These are phyloP conservation scores for Salix udensis DNA, from an alignment of 345 rosid species.

Conservation along the genomic window DNA sequence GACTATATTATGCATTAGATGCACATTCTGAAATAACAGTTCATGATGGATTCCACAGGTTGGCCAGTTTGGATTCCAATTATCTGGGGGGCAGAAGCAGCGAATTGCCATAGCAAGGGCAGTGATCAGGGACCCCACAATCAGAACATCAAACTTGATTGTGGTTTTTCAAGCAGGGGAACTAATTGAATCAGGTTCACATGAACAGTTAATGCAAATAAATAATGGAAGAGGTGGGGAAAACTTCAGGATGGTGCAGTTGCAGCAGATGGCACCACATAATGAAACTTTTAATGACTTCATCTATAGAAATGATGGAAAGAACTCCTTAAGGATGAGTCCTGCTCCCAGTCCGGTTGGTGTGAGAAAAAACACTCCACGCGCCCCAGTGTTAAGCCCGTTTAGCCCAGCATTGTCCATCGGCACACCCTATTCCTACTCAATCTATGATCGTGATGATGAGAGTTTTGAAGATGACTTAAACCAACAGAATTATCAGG, in stretches of 20 bases:
- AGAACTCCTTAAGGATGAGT: conserved; percentile 17
- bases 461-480: no score
- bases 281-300: conserved; percentile 21
- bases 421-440: no score
- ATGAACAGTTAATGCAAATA: conserved; percentile 40
- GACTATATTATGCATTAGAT: no score
- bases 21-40: no score
- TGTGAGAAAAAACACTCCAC: conserved; percentile 36
- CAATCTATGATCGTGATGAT: no score
- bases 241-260: conserved; percentile 46
- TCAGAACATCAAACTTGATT: conserved; percentile 43
- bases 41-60: conserved; percentile 35
- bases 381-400: conserved; percentile 41
- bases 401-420: no score
- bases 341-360: conserved; percentile 45
- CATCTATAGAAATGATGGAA: conserved; percentile 23
- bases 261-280: conserved; percentile 38
- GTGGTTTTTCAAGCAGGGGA: conserved; percentile 54
- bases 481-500: no score
- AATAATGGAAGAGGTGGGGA: conserved; percentile 39
- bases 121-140: conserved; percentile 56
- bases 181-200: conserved; percentile 61
- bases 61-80: conserved; percentile 62
- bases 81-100: conserved; percentile 80
- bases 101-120: conserved; percentile 70